These are phyloP conservation scores for Alternaria sp. DNA, from an alignment of 2,329 filamentous ascomycete genomes.

Conservation along the genomic window DNA sequence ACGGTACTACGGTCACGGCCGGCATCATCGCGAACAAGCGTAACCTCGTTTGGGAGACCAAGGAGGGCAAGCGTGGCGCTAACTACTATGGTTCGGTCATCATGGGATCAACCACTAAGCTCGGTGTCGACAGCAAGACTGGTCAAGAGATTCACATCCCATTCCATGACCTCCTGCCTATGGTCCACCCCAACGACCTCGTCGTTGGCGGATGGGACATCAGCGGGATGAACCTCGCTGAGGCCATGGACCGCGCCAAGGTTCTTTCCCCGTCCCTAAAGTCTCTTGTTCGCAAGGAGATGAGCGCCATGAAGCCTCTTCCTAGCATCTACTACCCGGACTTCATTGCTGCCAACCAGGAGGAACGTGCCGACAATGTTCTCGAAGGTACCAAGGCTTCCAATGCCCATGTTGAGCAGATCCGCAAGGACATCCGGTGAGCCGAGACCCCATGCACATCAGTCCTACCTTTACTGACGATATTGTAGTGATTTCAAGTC, in stretches of 20 bases:
- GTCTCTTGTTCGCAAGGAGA: constrained; percentile 87
- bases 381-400: constrained; percentile 83
- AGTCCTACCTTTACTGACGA: constrained; percentile 6
- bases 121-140: constrained; percentile 84
- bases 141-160: constrained; percentile 93
- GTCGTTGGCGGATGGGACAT: constrained; percentile 98
- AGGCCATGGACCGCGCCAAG: constrained; percentile 93
- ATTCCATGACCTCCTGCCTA: constrained; percentile 91
- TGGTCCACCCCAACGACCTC: constrained; percentile 96
- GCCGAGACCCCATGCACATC: constrained; percentile 20
- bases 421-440: constrained; percentile 88
- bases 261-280: constrained; percentile 97
- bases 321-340: constrained; percentile 98
- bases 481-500: constrained; percentile 78
- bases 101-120: constrained; percentile 97
- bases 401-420: constrained; percentile 86
- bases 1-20: constrained; percentile 94
- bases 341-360: constrained; percentile 99
- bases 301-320: constrained; percentile 85
- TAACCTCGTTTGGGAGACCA: constrained; percentile 87
- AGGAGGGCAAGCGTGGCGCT: constrained; percentile 80
- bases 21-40: constrained; percentile 96
- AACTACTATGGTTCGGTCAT: constrained; percentile 99
- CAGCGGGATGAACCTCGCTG: constrained; percentile 84
- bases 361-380: constrained; percentile 92